Evolutionary conservation across 768 basidiomycete species (phyloP).

Genomic region (Lentinus tigrinus): DNA sequence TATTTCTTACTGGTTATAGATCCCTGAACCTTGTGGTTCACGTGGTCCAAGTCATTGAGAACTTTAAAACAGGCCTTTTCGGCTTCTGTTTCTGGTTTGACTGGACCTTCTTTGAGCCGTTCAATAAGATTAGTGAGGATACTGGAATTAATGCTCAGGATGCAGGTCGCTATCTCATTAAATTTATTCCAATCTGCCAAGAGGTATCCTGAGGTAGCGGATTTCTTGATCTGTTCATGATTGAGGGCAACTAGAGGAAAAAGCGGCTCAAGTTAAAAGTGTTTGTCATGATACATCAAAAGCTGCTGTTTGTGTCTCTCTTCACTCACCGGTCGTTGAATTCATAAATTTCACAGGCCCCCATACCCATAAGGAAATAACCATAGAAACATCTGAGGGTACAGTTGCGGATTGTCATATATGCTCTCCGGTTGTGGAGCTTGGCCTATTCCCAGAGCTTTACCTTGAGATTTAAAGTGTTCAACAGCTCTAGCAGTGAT

Average conservation of each 20-base stretch:
- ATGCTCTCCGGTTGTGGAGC: constrained; percentile 3
- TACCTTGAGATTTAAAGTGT: constrained; percentile 1
- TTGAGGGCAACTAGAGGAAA: constrained; percentile 22
- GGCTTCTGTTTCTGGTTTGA: neutral
- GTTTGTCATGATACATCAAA: constrained; percentile 20
- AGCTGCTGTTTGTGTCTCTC: constrained; percentile 3
- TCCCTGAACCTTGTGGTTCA: constrained; percentile 14
- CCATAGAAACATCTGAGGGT: constrained; percentile 19
- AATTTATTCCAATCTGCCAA: constrained; percentile 6
- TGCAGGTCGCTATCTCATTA: neutral
- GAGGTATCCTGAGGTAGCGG: constrained; percentile 13
- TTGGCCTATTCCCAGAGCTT: constrained; percentile 1
- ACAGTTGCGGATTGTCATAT: constrained; percentile 16
- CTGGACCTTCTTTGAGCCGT: neutral
- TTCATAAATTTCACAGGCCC: neutral
- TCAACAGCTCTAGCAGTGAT: neutral
- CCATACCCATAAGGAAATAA: constrained; percentile 19
- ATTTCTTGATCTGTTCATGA: constrained; percentile 20
- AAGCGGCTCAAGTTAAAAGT: constrained; percentile 17
- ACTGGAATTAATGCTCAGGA: constrained; percentile 1
- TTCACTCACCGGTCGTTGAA: neutral
- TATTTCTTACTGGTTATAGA: constrained; percentile 12
- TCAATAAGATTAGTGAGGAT: constrained; percentile 1
- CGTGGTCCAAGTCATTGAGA: constrained; percentile 14
- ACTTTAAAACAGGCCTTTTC: constrained; percentile 13